Evolutionary conservation across 495 filamentous ascomycete genomes (phyloP).

Genomic region (Tetracladium setigerum): DNA sequence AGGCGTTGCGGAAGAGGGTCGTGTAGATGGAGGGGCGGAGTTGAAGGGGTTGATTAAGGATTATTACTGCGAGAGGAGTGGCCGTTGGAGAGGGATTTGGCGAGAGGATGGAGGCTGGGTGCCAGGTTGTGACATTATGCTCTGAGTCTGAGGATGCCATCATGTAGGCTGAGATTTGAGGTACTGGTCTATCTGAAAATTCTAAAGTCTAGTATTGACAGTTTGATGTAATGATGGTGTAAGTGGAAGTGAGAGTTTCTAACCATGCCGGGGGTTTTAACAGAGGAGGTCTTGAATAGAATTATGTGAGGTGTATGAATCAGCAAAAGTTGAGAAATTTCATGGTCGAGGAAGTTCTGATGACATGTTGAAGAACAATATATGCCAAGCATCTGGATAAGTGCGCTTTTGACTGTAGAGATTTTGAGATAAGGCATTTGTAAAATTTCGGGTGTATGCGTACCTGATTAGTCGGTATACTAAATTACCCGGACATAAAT

Average conservation of each 20-base stretch:
- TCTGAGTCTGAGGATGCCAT: not conserved
- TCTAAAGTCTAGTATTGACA: too few species aligned
- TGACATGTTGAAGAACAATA: not conserved
- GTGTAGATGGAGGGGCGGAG: constrained; percentile 11
- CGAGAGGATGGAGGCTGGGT: constrained; percentile 14
- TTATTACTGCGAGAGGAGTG: constrained; percentile 45
- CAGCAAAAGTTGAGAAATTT: not conserved
- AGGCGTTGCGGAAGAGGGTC: constrained; percentile 28
- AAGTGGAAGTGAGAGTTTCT: too few species aligned
- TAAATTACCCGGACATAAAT: too few species aligned
- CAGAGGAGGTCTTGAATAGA: not conserved
- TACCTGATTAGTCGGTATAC: too few species aligned
- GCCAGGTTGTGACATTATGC: constrained; percentile 10
- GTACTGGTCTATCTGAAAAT: too few species aligned
- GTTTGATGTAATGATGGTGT: too few species aligned
- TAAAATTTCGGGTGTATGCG: too few species aligned
- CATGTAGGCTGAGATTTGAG: not conserved
- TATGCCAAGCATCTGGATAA: too few species aligned
- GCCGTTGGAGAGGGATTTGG: constrained; percentile 10
- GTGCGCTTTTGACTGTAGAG: too few species aligned
- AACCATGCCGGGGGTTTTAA: too few species aligned
- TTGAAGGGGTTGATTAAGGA: constrained; percentile 64
- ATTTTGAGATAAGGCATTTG: too few species aligned
- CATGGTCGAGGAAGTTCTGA: not conserved
- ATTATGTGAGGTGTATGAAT: not conserved